phyloP scores from a whole-genome alignment of 2,329 filamentous ascomycete species.

The Endothia cerciana region DNA sequence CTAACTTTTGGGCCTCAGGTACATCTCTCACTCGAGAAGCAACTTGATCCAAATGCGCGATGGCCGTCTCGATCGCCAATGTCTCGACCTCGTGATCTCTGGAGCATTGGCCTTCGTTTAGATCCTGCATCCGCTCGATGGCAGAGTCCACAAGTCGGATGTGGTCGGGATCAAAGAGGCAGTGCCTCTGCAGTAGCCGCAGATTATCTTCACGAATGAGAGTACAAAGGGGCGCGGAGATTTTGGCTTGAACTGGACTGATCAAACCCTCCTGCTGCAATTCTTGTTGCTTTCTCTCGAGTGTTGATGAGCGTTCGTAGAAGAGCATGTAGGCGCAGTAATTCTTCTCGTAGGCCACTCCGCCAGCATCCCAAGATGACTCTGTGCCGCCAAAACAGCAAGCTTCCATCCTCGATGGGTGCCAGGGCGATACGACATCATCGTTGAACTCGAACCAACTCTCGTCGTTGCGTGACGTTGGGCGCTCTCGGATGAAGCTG shows the following conservation, averaged over 20 bases:
- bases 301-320: constrained; percentile 78
- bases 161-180: constrained; percentile 76
- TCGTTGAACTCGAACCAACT: constrained; percentile 96
- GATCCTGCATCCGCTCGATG: constrained; percentile 58
- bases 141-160: constrained; percentile 67
- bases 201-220: constrained; percentile 75
- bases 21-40: constrained; percentile 72
- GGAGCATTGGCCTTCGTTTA: constrained; percentile 54
- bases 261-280: constrained; percentile 43
- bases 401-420: constrained; percentile 71
- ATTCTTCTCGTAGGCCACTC: constrained; percentile 64
- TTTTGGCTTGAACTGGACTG: constrained; percentile 49
- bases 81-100: constrained; percentile 51
- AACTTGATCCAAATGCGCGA: constrained; percentile 76
- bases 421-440: constrained; percentile 76
- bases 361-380: constrained; percentile 48
- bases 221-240: constrained; percentile 53
- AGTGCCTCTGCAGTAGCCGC: constrained; percentile 73
- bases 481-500: constrained; percentile 86
- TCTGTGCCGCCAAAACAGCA: constrained; percentile 80
- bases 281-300: constrained; percentile 56
- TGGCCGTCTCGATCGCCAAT: constrained; percentile 56
- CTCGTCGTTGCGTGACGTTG: constrained; percentile 51
- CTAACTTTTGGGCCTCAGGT: constrained; percentile 60
- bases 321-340: constrained; percentile 98